Percentiles rank a stretch among this genome's conserved stretches.
phyloP scores from a whole-genome alignment of 164 flowering plant species.

The Amborella trichopoda region DNA sequence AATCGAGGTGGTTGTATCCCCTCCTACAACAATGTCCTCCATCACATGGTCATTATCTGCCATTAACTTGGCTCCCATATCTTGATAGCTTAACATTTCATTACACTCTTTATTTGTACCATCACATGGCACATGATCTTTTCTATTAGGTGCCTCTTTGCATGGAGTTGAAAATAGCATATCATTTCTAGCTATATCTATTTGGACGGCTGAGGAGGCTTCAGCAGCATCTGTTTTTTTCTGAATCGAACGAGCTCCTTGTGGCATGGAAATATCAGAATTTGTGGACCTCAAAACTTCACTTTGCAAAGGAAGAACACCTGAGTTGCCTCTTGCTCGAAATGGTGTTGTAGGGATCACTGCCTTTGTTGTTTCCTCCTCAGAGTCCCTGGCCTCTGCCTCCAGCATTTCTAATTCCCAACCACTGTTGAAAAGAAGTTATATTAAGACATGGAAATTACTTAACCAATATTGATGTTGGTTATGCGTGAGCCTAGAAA shows the following conservation, averaged over 20 bases:
- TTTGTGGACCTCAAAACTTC: constrained; percentile 7
- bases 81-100: constrained; percentile 8
- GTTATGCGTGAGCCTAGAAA: no score
- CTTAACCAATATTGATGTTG: no score
- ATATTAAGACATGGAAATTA: no score
- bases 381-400: constrained; percentile 88
- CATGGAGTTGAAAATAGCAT: constrained; percentile 7
- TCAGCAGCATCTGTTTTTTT: constrained; percentile 6
- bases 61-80: constrained; percentile 1
- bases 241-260: constrained; percentile 8
- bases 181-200: constrained; percentile 5
- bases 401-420: constrained; percentile 78
- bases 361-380: constrained; percentile 74
- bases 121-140: constrained; percentile 7
- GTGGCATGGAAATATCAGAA: constrained; percentile 12
- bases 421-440: constrained; percentile 34
- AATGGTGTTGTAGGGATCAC: no score
- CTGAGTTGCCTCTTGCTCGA: no score
- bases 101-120: constrained; percentile 1
- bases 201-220: constrained; percentile 6
- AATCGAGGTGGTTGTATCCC: constrained; percentile 4
- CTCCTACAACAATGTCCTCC: constrained; percentile 3
- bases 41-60: neutral
- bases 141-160: constrained; percentile 13
- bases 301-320: constrained; percentile 10